Base-by-base conservation (phyloP, 805 yeast species). In the Candida xiaguanensis region DNA sequence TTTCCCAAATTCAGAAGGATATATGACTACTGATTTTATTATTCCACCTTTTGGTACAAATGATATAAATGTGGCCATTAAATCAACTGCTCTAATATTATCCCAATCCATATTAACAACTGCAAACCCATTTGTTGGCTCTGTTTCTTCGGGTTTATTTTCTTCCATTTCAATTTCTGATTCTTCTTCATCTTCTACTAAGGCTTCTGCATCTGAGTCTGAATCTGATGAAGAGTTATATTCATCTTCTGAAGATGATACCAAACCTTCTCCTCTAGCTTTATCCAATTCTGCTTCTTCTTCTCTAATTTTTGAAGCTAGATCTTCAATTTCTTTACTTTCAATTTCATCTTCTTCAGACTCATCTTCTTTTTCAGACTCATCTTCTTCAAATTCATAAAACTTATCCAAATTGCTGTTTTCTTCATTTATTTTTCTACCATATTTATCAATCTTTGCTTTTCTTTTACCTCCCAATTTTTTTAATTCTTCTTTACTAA, bases 91-190 rank as follows among this genome's bases (percentile, higher is more conserved):
- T 33, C 78, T 75, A n/a, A 93, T 74, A 54, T 93, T 85, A 52
- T 93, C 99, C 99, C 99, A 93, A 57, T 93, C 99, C 75, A 93
- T 70, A 55, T 93, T 93, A 22, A 93, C 98, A 1, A 83, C 96
- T 0, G 99, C 99, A 53, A 93, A 70, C 5, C 85, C 69, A 24
- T 66, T 67, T 1, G 95, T 72, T 22, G 96, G 95, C 2, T 91
- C 96, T 33, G 96, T 95, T 36, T 80, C 82, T 35, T 85, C 89
- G n/a, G 93, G 85, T 38, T 77, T 74, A 8, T 65, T 67, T 20
- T 69, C 72, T 48, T 77, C 85, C 8, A 70, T 49, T 47, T 80
- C 85, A 17, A 74, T 61, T 15, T 77, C 85, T 2, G 77, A 67
- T 39, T 75, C 80, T 32, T 66, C 76, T 3, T 70, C 77, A 15